phyloP scores from a whole-genome alignment of 2,329 filamentous ascomycete species.

The Knoxdaviesia capensis region DNA sequence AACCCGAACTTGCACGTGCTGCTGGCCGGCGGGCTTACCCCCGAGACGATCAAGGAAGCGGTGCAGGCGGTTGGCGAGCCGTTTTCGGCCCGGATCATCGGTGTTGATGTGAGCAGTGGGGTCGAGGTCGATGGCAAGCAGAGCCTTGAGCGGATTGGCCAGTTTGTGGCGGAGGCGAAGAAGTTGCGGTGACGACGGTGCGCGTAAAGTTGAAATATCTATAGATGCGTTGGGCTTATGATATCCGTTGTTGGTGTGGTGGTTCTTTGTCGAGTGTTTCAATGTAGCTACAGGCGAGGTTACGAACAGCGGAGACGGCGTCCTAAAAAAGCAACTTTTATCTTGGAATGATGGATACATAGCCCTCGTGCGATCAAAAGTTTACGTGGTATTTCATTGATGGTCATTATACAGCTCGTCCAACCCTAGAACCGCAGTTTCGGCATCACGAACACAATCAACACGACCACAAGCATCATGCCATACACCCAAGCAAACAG shows the following conservation, averaged over 20 bases:
- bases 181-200: slow-evolving; percentile 19
- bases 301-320: too few relatives aligned
- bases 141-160: slow-evolving; percentile 57
- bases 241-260: too few relatives aligned
- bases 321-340: too few relatives aligned
- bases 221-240: too few relatives aligned
- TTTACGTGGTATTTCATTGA: too few relatives aligned
- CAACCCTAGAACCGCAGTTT: slow-evolving; percentile 58
- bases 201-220: not conserved
- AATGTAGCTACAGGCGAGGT: too few relatives aligned
- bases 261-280: not conserved
- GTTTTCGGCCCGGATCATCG: slow-evolving; percentile 41
- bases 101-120: slow-evolving; percentile 85
- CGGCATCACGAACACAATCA: slow-evolving; percentile 70
- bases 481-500: slow-evolving; percentile 71
- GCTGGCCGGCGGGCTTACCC: slow-evolving; percentile 67
- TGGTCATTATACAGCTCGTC: not conserved
- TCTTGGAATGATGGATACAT: too few relatives aligned
- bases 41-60: slow-evolving; percentile 53
- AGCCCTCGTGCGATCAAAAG: too few relatives aligned
- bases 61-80: slow-evolving; percentile 42
- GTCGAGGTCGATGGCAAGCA: slow-evolving; percentile 74
- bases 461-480: slow-evolving; percentile 55
- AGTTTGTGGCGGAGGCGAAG: slow-evolving; percentile 63
- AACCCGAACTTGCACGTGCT: slow-evolving; percentile 57